Conservation (phyloP, 1,284 basidiomycete species). For the Termitomyces sp. region DNA sequence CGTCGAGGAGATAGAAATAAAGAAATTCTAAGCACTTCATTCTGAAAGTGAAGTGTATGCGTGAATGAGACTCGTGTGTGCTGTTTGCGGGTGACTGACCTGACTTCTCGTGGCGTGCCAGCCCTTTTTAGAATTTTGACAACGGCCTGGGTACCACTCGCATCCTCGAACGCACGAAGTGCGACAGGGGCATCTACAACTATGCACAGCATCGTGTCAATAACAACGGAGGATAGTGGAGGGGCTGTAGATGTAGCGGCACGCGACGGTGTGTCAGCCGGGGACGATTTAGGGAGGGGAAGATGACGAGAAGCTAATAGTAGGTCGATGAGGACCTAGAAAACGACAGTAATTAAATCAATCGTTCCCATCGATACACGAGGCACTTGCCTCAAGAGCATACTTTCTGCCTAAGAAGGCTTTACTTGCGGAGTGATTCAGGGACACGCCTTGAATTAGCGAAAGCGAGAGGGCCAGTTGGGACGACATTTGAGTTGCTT, state of each 20-base stretch:
- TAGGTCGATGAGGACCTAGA: slow-evolving; percentile 61
- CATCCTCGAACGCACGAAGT: slow-evolving; percentile 71
- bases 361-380: slow-evolving; percentile 6
- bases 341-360: neutral
- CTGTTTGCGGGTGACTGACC: slow-evolving; percentile 43
- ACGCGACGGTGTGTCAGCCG: slow-evolving; percentile 10
- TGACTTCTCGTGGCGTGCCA: slow-evolving; percentile 75
- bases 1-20: slow-evolving; percentile 88
- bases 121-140: slow-evolving; percentile 81
- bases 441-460: slow-evolving; percentile 74
- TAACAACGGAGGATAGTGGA: slow-evolving; percentile 48
- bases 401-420: slow-evolving; percentile 62
- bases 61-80: neutral
- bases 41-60: slow-evolving; percentile 34
- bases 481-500: slow-evolving; percentile 38
- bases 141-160: slow-evolving; percentile 71
- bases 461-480: slow-evolving; percentile 57
- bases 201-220: slow-evolving; percentile 81
- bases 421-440: slow-evolving; percentile 70
- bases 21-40: slow-evolving; percentile 93
- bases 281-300: slow-evolving; percentile 25
- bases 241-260: slow-evolving; percentile 20
- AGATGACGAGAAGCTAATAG: slow-evolving; percentile 66
- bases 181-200: slow-evolving; percentile 76
- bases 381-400: slow-evolving; percentile 59